Evolutionary conservation across 2,329 filamentous ascomycete species (phyloP), one percentile per base, ranked within the genome.

Genomic region (Cladophialophora carrionii): DNA sequence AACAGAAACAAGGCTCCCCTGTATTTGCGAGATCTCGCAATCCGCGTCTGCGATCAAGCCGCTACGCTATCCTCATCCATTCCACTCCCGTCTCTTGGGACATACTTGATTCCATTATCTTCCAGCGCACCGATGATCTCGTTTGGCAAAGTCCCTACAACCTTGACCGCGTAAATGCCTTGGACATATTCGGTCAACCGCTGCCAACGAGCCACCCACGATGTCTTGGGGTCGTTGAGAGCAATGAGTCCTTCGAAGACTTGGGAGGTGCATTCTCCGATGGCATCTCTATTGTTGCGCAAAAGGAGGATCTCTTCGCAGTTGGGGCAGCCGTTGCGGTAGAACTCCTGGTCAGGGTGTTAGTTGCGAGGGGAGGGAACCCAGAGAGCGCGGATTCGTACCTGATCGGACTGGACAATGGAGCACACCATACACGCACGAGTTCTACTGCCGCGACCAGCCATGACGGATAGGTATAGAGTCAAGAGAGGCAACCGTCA

Each of bases 391-490:
- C 56, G 34, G 14, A 6, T 2, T 3, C 85, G 72, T 81, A 92
- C 90, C 71, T 84, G 84, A 74, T 89, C 87, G 67, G 90, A 89
- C 83, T 94, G 92, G 70, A 98, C 91, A 76, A 98, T 90, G 61
- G 92, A 94, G 86, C 95, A 99, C 72, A 98, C 92, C 92, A 99
- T 97, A 84, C 95, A 99, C 74, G 95, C 95, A 79, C 95, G 93
- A 77, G 91, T 88, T 79, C 93, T 91, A 81, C 57, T 49, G 90
- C 87, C 92, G 77, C 87, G 89, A 63, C 83, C 81, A 71, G 81
- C 79, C 70, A 78, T 80, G 41, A 51, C 4, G 52, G 58, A 46
- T 31, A 22, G 48, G 60, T 26, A 54, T 32, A 34, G 4, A 14
- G 20, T 34, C n/a, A 17, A n/a, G 29, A 34, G 41, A 66, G 24